A percentile compares a stretch with the other conserved stretches of the same genome.
These are phyloP conservation scores for Aspergillus uvarum DNA, from an alignment of 2,329 filamentous ascomycete genomes.

Conservation along the genomic window DNA sequence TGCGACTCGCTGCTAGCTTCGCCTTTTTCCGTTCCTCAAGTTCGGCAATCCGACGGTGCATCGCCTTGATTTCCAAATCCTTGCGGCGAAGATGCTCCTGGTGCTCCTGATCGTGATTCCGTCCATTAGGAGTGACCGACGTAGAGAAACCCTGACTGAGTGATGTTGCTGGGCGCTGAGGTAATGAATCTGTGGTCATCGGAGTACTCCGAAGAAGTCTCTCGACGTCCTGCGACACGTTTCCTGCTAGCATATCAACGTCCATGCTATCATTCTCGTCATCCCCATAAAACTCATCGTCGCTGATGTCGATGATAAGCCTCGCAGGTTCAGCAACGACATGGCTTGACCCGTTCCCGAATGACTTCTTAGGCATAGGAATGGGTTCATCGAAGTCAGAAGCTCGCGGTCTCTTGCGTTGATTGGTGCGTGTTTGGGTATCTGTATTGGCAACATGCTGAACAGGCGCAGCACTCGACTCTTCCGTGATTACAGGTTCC, in stretches of 20 bases:
- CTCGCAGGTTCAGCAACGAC: conserved; percentile 51
- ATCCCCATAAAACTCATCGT: conserved; percentile 57
- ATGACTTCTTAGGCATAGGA: conserved; percentile 57
- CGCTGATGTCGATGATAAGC: conserved; percentile 83
- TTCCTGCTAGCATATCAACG: conserved; percentile 32
- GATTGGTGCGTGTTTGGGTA: conserved; percentile 24
- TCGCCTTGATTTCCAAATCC: conserved; percentile 49
- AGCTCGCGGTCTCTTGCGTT: conserved; percentile 63
- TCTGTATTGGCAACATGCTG: conserved; percentile 21
- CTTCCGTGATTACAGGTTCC: conserved; percentile 8
- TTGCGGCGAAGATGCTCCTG: conserved; percentile 48
- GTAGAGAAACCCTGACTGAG: conserved; percentile 41
- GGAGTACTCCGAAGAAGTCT: conserved; percentile 45
- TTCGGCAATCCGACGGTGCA: conserved; percentile 53
- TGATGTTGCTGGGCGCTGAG: conserved; percentile 42
- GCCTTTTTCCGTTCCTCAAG: conserved; percentile 46
- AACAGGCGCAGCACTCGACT: conserved; percentile 10
- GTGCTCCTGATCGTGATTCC: conserved; percentile 42
- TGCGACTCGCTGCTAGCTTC: conserved; percentile 39
- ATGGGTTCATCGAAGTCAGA: conserved; percentile 67
- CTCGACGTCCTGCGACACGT: conserved; percentile 21
- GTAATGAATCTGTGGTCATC: conserved; percentile 44
- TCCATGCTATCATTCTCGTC: conserved; percentile 33
- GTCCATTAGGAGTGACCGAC: conserved; percentile 38
- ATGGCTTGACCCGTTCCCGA: conserved; percentile 53